These are phyloP conservation scores for Parathielavia appendiculata DNA, from an alignment of 495 filamentous ascomycete species.

Conservation along the genomic window DNA sequence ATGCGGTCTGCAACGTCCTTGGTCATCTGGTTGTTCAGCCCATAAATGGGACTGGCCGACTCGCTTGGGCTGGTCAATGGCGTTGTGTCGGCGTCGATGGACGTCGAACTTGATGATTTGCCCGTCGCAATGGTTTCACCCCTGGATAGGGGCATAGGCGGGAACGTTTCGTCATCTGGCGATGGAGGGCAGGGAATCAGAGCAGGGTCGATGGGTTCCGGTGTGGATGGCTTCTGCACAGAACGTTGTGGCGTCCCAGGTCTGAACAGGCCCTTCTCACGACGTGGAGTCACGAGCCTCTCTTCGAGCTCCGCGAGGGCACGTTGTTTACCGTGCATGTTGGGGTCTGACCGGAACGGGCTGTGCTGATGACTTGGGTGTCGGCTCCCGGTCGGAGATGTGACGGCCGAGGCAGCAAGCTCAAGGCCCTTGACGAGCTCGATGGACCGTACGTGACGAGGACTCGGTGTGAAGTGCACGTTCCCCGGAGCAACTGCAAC, in stretches of 20 bases:
- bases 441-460: constrained; percentile 31
- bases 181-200: constrained; percentile 42
- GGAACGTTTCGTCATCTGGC: constrained; percentile 43
- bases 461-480: constrained; percentile 47
- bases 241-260: constrained; percentile 23
- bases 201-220: constrained; percentile 29
- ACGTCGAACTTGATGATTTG: constrained; percentile 45
- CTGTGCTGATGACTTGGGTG: constrained; percentile 37
- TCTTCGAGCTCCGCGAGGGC: constrained; percentile 30
- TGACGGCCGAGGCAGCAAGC: constrained; percentile 16
- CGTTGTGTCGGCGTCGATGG: constrained; percentile 37
- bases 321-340: constrained; percentile 39
- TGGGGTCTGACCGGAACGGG: constrained; percentile 44
- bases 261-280: constrained; percentile 25
- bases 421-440: constrained; percentile 25
- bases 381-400: constrained; percentile 31
- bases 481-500: constrained; percentile 59
- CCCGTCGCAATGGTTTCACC: constrained; percentile 37
- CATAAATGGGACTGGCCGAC: constrained; percentile 53
- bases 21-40: constrained; percentile 47
- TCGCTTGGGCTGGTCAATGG: constrained; percentile 48
- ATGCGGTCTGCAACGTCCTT: constrained; percentile 54
- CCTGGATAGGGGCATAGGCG: constrained; percentile 29
- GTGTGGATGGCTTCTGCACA: constrained; percentile 26
- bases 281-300: constrained; percentile 39